Base-by-base conservation (phyloP, 208 protist species). In the Porcisia deanei region DNA sequence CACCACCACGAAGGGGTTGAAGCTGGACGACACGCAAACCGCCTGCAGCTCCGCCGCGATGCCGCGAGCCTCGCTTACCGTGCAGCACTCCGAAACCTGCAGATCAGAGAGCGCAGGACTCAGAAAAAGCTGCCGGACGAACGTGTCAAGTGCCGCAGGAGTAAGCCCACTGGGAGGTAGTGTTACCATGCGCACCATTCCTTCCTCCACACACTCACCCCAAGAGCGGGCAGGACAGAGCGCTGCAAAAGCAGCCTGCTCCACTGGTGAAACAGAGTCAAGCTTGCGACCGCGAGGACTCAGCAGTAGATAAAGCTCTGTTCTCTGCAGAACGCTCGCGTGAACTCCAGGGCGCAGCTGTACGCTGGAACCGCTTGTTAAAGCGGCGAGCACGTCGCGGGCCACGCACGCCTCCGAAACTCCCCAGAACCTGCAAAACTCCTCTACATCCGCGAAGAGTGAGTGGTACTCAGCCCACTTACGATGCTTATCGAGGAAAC, bases 1-100 rank as follows among this genome's bases (percentile, higher is more conserved):
- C 52, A 97, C 54, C 30, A 97, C 77, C 3, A 89, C 81, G 73
- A 90, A 92, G 3, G 86, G 88, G 73, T 97, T 97, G 45, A 84
- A 75, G 25, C 60, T 16, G 22, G 77, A 49, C 6, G 76, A 69
- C 43, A 90, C 30, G 34, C 30, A 30, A 25, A 78, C 45, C 9
- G 76, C 72, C 34, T 58, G 65, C 18, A 79, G 43, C 18, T 70
- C 63, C 3, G 53, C 60, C 41, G 7, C 16, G n/a, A 83, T 12
- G 10, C 18, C 5, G 5, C 54, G 18, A 10, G 52, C 65, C 6
- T 47, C 67, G 9, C 55, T 49, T 52, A 70, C 54, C 18, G 73
- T 73, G 63, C 65, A 77, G 76, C 71, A 75, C 8, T 52, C 41
- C 1, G 7, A 2, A 30, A 79, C 2, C 8, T 59, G 53, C n/a